phyloP scores from a whole-genome alignment of 2,329 filamentous ascomycete species.

The Pseudogymnoascus sp. region DNA sequence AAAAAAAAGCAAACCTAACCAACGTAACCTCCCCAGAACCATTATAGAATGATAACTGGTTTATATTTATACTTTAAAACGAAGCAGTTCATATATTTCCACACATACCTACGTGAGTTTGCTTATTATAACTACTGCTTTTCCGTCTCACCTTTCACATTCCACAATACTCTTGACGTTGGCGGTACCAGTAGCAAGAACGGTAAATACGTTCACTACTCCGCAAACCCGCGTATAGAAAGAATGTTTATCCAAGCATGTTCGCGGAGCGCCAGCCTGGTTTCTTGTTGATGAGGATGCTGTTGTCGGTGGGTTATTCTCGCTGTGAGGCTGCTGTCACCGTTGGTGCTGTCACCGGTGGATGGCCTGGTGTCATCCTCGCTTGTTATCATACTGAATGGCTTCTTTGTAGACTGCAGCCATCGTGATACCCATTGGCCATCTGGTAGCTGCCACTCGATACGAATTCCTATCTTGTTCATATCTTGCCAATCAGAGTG shows the following conservation, averaged over 20 bases:
- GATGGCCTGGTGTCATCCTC: neutral
- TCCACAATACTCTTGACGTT: too few relatives aligned
- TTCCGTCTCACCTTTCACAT: neutral
- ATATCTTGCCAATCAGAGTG: neutral
- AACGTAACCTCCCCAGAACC: neutral
- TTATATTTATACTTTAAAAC: neutral
- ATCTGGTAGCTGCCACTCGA: neutral
- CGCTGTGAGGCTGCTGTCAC: neutral
- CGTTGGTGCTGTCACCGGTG: neutral
- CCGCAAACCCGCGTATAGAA: too few relatives aligned
- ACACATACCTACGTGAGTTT: too few relatives aligned
- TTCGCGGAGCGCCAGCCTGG: too few relatives aligned
- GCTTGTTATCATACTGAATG: too few relatives aligned
- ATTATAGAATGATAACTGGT: neutral
- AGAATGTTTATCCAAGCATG: too few relatives aligned
- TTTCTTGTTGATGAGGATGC: neutral
- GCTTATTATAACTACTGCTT: neutral
- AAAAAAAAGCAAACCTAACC: too few relatives aligned
- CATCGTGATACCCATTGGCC: neutral
- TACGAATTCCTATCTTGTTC: neutral
- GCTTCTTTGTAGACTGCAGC: neutral
- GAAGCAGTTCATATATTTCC: neutral
- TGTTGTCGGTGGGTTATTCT: too few relatives aligned
- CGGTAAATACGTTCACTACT: too few relatives aligned
- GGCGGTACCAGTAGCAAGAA: too few relatives aligned